Evolutionary conservation across 805 yeast species (phyloP), one percentile per base, ranked within the genome.

Genomic region (Starmerella sp.): DNA sequence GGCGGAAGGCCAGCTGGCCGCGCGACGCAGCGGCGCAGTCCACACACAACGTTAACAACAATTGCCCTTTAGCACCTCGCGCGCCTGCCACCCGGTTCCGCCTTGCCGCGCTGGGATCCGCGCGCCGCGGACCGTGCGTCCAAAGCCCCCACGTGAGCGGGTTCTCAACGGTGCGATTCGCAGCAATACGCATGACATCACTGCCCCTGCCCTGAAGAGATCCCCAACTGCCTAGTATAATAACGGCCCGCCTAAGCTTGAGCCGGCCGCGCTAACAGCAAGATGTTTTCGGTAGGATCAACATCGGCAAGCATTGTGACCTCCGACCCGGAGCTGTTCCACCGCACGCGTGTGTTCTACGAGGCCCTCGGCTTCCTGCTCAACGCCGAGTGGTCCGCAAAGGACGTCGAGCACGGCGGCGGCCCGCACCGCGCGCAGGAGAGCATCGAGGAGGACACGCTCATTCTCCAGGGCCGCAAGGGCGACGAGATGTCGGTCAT

Each of bases 281-380:
- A 14, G 2, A 58, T 58, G 61, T 17, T 53, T 13, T 46, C 62
- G 30, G 47, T 76, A 61, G 83, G 96, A 6, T 95, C 95, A 15
- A 86, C 83, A 66, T 87, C 91, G 63, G 70, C 67, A 37, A 57
- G 63, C 37, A 17, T 69, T 15, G 73, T 73, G 59, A 86, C 90
- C 10, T 72, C 80, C 15, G 75, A 75, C 54, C 65, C 67, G 30
- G 66, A 65, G 14, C 66, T 78, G 38, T 77, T 75, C 55, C 61
- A 70, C 32, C 64, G 73, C 34, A 75, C 89, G 4, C 67, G 77
- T 36, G 64, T 67, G 30, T 87, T 86, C 70, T 87, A 86, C 69
- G 68, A 75, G 53, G 69, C 73, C 48, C 64, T 80, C 13, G 76
- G 76, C 13, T 73, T 73, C 62, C 17, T 42, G 6, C 62, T 65